Conservation (phyloP, 78 protist genomes). For the Dictyostelium discoideum region DNA sequence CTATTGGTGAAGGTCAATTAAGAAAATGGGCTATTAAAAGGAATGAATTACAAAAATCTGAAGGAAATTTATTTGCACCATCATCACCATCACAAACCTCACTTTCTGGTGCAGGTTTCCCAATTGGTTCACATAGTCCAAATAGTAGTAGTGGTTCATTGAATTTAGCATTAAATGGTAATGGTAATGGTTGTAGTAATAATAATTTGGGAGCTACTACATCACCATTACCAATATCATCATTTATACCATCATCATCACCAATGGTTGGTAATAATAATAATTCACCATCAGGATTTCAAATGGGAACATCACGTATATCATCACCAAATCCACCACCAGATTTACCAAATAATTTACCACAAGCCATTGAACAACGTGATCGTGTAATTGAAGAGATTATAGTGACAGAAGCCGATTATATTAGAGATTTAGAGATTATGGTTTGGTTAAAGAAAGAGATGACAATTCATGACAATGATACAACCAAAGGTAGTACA, state of each 20-base stretch:
- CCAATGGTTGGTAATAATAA: background rate
- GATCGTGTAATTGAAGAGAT: slow-evolving; percentile 51
- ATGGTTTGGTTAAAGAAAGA: slow-evolving; percentile 72
- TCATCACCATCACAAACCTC: background rate
- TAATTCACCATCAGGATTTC: background rate
- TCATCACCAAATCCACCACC: slow-evolving; percentile 65
- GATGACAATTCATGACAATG: slow-evolving; percentile 22
- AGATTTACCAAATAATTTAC: background rate
- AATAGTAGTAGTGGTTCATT: slow-evolving; percentile 17
- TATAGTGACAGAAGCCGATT: slow-evolving; percentile 59
- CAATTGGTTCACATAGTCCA: background rate
- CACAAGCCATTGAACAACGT: slow-evolving; percentile 36
- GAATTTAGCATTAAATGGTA: background rate
- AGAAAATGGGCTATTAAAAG: slow-evolving; percentile 78
- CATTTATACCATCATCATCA: slow-evolving; percentile 1
- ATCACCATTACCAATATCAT: background rate
- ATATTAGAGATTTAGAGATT: slow-evolving; percentile 69
- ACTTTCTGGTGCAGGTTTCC: background rate
- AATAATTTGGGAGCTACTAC: background rate
- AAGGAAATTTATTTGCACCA: slow-evolving; percentile 28
- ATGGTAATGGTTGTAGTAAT: background rate
- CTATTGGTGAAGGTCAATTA: slow-evolving; percentile 23
- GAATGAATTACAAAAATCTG: slow-evolving; percentile 18
- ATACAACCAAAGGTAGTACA: background rate
- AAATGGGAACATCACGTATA: slow-evolving; percentile 18